Evolutionary conservation across 2,329 filamentous ascomycete species (phyloP), one percentile per base, ranked within the genome.

Genomic region (Claviceps sp.): DNA sequence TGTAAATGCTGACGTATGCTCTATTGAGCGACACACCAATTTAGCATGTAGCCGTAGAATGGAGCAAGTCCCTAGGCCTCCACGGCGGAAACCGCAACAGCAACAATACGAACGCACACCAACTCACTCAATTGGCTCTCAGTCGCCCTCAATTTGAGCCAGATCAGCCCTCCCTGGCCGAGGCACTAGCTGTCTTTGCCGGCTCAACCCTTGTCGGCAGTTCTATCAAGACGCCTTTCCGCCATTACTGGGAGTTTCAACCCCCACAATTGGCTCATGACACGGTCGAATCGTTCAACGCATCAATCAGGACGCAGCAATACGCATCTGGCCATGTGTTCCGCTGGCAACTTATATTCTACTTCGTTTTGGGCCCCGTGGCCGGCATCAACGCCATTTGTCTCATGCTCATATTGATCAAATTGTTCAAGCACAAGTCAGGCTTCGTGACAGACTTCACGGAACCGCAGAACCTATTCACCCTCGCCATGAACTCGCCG

Each of bases 391-490:
- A 87, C 62, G 54, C 82, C 26, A 69, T 83, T 41, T 85, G 84
- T 52, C 68, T 88, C 0, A 60, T 70, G 2, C 89, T 88, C 65
- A 63, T 84, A 50, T 61, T 77, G 46, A 6, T 37, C 11, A 6
- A 22, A 14, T 13, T 75, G 56, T 26, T 34, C 44, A 62, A 30
- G 56, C 24, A 18, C 20, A 62, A 70, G 7, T 70, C 70, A 0
- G 78, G 79, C 0, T 75, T 87, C 22, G 78, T 91, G 7, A 89
- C 84, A 1, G 87, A 91, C 67, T 89, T 85, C 61, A 86, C 82
- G 0, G 86, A 91, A 60, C 84, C 86, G 1, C 79, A 84, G 51
- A 89, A 89, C 61, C 69, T 89, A 2, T 89, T 90, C 59, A 72
- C 81, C 0, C 67, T 89, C 0, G 83, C 85, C 2, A 72, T 90